A percentile compares a stretch with the other conserved stretches of the same genome.
Evolutionary conservation across 139 green algal genomes (phyloP).

Genomic region (Chlorella sorokiniana): DNA sequence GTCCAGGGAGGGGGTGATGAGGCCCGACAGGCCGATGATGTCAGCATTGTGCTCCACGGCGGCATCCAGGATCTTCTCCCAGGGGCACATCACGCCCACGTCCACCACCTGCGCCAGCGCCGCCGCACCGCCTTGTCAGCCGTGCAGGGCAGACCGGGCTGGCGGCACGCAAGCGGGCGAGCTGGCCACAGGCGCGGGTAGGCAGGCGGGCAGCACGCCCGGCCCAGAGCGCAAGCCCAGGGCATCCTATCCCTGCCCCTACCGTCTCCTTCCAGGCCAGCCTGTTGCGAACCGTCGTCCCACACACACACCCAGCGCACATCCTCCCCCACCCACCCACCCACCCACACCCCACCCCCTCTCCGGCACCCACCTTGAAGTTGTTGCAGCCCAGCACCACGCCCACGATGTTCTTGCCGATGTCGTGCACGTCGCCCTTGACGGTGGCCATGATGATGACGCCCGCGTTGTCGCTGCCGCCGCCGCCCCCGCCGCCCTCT

Average conservation of each 20-base stretch:
- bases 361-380: constrained; percentile 85
- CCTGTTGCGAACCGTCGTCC: too few relatives aligned
- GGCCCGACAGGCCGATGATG: constrained; percentile 94
- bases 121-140: too few relatives aligned
- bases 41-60: constrained; percentile 91
- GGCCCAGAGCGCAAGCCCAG: too few relatives aligned
- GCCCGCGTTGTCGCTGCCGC: constrained; percentile 74
- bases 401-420: constrained; percentile 99
- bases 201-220: too few relatives aligned
- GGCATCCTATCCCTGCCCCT: too few relatives aligned
- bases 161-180: too few relatives aligned
- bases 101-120: constrained; percentile 78
- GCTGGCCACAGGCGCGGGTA: too few relatives aligned
- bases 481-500: constrained; percentile 61
- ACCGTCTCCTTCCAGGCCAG: too few relatives aligned
- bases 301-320: background rate
- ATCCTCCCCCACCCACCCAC: background rate
- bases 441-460: constrained; percentile 97
- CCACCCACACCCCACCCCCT: background rate
- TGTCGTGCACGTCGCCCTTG: constrained; percentile 97
- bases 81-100: constrained; percentile 96
- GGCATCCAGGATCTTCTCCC: constrained; percentile 93
- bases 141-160: too few relatives aligned
- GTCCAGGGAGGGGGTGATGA: constrained; percentile 97
- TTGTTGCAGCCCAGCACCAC: constrained; percentile 99